A percentile compares a stretch with the other conserved stretches of the same genome.
These are phyloP conservation scores for Podospora bellae-mahoneyi DNA, from an alignment of 495 filamentous ascomycete species.

Conservation along the genomic window DNA sequence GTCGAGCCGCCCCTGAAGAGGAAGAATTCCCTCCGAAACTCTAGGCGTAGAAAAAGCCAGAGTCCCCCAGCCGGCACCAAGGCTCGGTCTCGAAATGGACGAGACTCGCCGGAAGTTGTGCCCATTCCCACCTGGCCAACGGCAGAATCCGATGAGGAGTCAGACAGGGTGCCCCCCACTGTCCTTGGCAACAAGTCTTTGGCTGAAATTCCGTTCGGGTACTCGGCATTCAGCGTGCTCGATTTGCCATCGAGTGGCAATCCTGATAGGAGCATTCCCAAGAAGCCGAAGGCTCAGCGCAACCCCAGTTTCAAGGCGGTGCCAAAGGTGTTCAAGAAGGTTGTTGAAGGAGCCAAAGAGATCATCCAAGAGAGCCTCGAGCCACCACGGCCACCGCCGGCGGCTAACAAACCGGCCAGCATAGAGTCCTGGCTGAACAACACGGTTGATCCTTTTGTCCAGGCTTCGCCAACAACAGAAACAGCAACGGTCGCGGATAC, in stretches of 20 bases:
- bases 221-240: conserved; percentile 57
- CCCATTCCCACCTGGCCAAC: not conserved
- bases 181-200: conserved; percentile 44
- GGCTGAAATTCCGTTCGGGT: conserved; percentile 54
- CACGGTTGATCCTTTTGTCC: conserved; percentile 54
- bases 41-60: conserved; percentile 19
- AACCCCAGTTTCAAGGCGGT: conserved; percentile 49
- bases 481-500: not conserved
- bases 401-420: conserved; percentile 49
- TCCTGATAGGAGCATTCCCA: conserved; percentile 34
- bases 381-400: conserved; percentile 40
- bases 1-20: conserved; percentile 28
- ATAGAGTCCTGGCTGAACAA: conserved; percentile 76
- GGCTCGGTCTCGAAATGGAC: not conserved
- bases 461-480: conserved; percentile 38
- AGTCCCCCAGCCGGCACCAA: conserved; percentile 19
- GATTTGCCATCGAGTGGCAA: conserved; percentile 48
- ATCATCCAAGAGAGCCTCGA: conserved; percentile 53
- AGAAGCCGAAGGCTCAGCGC: conserved; percentile 43
- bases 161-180: conserved; percentile 37
- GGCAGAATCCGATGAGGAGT: conserved; percentile 19
- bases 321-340: conserved; percentile 54
- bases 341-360: conserved; percentile 52
- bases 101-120: conserved; percentile 9
- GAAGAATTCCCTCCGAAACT: conserved; percentile 18